These are phyloP conservation scores for Mycena crocata DNA, from an alignment of 768 basidiomycete genomes.

Conservation along the genomic window DNA sequence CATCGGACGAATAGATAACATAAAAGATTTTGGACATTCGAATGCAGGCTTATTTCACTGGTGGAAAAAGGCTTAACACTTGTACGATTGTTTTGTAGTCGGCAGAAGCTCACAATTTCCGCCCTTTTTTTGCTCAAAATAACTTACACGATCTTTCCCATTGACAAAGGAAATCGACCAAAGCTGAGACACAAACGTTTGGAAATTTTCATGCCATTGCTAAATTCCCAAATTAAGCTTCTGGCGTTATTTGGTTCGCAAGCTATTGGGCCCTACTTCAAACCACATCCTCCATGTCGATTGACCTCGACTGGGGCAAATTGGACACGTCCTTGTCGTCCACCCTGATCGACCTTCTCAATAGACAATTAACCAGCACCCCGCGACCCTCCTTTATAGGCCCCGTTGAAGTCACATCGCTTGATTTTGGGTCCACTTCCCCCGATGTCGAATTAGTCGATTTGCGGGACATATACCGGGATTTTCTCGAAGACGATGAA, in stretches of 20 bases:
- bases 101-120: too few species aligned
- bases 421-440: conserved; percentile 86
- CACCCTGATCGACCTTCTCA: conserved; percentile 79
- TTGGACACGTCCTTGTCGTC: conserved; percentile 80
- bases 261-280: background rate
- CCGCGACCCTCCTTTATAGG: conserved; percentile 95
- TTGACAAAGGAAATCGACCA: too few species aligned
- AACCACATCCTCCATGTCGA: conserved; percentile 71
- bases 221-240: conserved; percentile 1
- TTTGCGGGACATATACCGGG: conserved; percentile 92
- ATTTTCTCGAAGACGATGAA: conserved; percentile 90
- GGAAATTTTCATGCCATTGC: too few species aligned
- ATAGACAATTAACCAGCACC: conserved; percentile 77
- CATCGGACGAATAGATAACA: too few species aligned
- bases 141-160: too few species aligned
- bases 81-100: too few species aligned
- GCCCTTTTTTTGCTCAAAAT: too few species aligned
- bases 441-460: conserved; percentile 94
- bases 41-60: too few species aligned
- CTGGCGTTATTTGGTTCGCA: conserved; percentile 17
- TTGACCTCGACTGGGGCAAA: conserved; percentile 94
- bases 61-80: too few species aligned
- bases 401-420: conserved; percentile 84
- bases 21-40: too few species aligned
- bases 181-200: too few species aligned